phyloP scores from a whole-genome alignment of 352 stramenopile genomes.

The Pythium periplocum region DNA sequence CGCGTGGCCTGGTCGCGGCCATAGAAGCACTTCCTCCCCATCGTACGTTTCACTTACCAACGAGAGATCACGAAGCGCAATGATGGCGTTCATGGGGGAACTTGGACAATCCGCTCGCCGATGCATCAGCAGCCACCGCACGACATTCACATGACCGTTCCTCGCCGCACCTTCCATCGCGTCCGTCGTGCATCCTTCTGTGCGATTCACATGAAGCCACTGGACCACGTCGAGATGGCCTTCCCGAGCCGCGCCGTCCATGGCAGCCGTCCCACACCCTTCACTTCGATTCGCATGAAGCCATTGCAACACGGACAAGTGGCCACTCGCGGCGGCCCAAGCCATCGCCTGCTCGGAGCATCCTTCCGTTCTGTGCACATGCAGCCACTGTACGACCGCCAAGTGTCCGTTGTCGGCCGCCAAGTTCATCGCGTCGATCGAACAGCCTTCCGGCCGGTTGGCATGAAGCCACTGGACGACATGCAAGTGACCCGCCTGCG shows the following conservation, averaged over 20 bases:
- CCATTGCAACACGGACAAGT: slow-evolving; percentile 2
- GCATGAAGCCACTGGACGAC: slow-evolving; percentile 9
- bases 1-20: no score
- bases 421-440: slow-evolving; percentile 4
- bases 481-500: not conserved
- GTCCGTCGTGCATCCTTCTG: not conserved
- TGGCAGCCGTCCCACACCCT: slow-evolving; percentile 1
- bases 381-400: slow-evolving; percentile 3
- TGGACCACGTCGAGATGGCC: slow-evolving; percentile 5
- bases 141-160: not conserved
- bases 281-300: slow-evolving; percentile 1
- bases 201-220: slow-evolving; percentile 4
- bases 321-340: slow-evolving; percentile 1
- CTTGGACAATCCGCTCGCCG: no score
- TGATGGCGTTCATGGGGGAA: no score
- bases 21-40: no score
- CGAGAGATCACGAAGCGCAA: no score
- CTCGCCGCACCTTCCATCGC: slow-evolving; percentile 1
- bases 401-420: slow-evolving; percentile 8
- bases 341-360: not conserved
- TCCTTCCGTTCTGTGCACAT: not conserved
- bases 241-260: slow-evolving; percentile 3
- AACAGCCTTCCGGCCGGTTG: slow-evolving; percentile 1
- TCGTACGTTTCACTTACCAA: no score
- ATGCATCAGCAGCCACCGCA: no score